These are phyloP conservation scores for Pyrus pyrifolia DNA, from an alignment of 306 rosid species.

Conservation along the genomic window DNA sequence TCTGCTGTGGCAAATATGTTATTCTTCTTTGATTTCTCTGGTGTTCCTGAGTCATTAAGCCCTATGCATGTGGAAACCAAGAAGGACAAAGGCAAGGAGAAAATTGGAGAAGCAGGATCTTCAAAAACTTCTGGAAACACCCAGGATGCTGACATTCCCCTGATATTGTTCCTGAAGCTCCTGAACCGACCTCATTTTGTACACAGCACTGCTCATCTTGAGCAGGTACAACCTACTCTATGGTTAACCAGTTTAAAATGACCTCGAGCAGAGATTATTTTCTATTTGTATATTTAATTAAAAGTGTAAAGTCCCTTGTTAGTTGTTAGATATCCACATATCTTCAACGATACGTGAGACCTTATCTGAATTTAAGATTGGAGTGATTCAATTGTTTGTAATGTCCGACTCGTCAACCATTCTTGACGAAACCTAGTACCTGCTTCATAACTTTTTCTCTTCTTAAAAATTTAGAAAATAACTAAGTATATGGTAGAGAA, in stretches of 20 bases:
- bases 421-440: not conserved
- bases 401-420: not conserved
- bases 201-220: conserved; percentile 82
- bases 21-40: conserved; percentile 58
- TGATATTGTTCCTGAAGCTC: conserved; percentile 73
- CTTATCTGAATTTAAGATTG: not conserved
- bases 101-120: conserved; percentile 54
- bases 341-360: not conserved
- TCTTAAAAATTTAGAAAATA: not conserved
- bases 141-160: conserved; percentile 53
- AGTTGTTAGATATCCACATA: not conserved
- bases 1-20: conserved; percentile 81
- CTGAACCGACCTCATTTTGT: conserved; percentile 68
- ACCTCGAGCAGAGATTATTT: not conserved
- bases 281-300: not conserved
- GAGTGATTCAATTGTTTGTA: not conserved
- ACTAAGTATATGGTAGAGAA: not conserved
- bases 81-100: conserved; percentile 92
- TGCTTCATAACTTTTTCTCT: not conserved
- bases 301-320: not conserved
- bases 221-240: conserved; percentile 47
- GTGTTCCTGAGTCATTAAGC: conserved; percentile 45
- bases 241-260: not conserved
- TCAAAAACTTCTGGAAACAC: conserved; percentile 28
- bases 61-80: conserved; percentile 25